These are phyloP conservation scores for Epicoccum sorghinum DNA, from an alignment of 2,329 filamentous ascomycete species.

Conservation along the genomic window DNA sequence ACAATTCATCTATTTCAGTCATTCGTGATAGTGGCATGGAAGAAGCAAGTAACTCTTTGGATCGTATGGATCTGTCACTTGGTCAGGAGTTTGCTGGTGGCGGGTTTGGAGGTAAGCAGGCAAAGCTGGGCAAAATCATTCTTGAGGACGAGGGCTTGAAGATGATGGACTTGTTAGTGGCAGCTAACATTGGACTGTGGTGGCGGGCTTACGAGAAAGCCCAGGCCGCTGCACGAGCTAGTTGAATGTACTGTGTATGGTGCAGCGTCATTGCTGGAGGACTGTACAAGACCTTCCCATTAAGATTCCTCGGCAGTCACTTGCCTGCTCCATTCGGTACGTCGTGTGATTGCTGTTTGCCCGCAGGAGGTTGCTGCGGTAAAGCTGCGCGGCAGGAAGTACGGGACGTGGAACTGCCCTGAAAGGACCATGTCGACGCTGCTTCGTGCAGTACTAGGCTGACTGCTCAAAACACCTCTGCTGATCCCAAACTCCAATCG, in stretches of 20 bases:
- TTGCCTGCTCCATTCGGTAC: too few relatives aligned
- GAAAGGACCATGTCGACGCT: not conserved
- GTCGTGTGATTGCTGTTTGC: too few relatives aligned
- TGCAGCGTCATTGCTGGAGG: too few relatives aligned
- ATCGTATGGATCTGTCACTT: conserved; percentile 72
- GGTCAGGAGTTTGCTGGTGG: conserved; percentile 86
- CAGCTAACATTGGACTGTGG: conserved; percentile 91
- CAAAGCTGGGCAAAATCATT: conserved; percentile 92
- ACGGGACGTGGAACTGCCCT: not conserved
- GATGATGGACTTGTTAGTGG: conserved; percentile 92
- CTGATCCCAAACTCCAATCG: not conserved
- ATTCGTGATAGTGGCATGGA: conserved; percentile 23
- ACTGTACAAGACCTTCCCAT: too few relatives aligned
- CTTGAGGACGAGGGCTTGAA: conserved; percentile 88
- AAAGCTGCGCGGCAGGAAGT: not conserved
- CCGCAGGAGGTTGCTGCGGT: too few relatives aligned
- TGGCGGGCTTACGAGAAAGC: conserved; percentile 81
- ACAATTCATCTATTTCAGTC: conserved; percentile 37
- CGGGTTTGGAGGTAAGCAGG: conserved; percentile 81
- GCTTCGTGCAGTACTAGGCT: not conserved
- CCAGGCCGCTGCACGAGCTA: conserved; percentile 15
- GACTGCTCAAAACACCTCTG: not conserved
- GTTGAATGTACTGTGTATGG: not conserved
- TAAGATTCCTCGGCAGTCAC: too few relatives aligned
- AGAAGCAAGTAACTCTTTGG: conserved; percentile 43